Conservation (phyloP, 768 basidiomycete genomes). For the Suillus spraguei region DNA sequence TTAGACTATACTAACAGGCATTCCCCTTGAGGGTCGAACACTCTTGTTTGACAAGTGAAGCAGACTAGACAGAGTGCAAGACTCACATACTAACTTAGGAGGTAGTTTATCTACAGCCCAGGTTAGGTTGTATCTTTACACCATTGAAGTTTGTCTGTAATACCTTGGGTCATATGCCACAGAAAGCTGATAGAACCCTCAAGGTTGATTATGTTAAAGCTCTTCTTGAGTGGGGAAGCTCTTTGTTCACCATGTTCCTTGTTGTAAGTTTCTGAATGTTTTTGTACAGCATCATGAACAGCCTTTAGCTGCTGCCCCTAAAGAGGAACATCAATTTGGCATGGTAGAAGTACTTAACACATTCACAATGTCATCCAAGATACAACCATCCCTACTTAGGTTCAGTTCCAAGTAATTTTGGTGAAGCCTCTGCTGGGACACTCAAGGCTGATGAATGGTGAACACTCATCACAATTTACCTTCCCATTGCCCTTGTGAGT, state of each 20-base stretch:
- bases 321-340: neutral
- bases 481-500: no score
- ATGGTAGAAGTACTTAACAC: neutral
- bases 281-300: neutral
- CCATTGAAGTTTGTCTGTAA: constrained; percentile 8
- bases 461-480: no score
- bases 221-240: neutral
- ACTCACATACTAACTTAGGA: no score
- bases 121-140: no score
- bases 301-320: constrained; percentile 4
- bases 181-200: neutral
- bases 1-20: no score
- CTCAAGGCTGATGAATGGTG: no score
- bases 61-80: no score
- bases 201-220: neutral
- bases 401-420: constrained; percentile 12
- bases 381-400: constrained; percentile 17
- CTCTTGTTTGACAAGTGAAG: no score
- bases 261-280: neutral
- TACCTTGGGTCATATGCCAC: constrained; percentile 6
- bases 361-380: constrained; percentile 12
- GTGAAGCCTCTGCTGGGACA: no score
- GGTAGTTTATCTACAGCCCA: no score
- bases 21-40: no score
- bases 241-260: neutral